Percentiles rank a stretch among this genome's conserved stretches.
Conservation (phyloP, 306 rosid genomes). For the Geum urbanum region DNA sequence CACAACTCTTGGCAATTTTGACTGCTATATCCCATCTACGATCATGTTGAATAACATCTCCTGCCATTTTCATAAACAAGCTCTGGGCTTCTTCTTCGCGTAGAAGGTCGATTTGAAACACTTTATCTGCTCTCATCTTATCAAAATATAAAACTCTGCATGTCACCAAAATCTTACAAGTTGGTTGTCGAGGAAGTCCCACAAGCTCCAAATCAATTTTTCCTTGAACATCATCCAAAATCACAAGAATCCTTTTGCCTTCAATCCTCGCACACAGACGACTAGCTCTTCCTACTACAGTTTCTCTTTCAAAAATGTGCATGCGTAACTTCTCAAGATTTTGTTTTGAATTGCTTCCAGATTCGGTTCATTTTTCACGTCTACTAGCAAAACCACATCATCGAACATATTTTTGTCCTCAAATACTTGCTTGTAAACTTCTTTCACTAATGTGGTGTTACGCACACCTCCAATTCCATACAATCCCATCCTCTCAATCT, state of each 20-base stretch:
- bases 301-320: neutral
- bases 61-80: slow-evolving; percentile 22
- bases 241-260: neutral
- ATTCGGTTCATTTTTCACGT: neutral
- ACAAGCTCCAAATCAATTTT: neutral
- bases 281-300: neutral
- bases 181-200: slow-evolving; percentile 16
- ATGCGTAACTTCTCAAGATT: neutral
- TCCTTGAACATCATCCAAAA: neutral
- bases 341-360: neutral
- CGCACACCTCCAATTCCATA: neutral
- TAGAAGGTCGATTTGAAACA: neutral
- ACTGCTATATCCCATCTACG: neutral
- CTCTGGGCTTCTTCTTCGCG: neutral
- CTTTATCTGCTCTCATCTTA: neutral
- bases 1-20: neutral
- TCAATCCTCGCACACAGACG: neutral
- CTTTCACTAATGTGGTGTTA: neutral
- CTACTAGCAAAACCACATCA: neutral
- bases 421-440: neutral
- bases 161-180: slow-evolving; percentile 22
- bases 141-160: neutral
- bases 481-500: neutral
- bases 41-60: neutral
- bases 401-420: neutral